phyloP scores from a whole-genome alignment of 495 filamentous ascomycete species.

The Talaromyces borbonicus region DNA sequence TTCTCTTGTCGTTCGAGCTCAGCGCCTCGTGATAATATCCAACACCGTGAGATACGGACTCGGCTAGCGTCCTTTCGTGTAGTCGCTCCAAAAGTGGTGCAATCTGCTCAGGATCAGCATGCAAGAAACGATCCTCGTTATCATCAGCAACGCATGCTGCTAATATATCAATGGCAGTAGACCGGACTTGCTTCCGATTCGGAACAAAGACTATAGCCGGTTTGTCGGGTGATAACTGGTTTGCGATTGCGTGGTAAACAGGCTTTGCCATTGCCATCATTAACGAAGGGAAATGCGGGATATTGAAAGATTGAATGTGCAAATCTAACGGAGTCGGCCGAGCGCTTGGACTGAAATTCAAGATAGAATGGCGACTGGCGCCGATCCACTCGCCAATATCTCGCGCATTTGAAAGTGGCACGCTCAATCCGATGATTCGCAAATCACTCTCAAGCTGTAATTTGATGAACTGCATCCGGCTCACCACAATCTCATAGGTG shows the following conservation, averaged over 20 bases:
- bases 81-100: conserved; percentile 70
- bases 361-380: conserved; percentile 96
- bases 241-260: conserved; percentile 69
- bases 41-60: conserved; percentile 90
- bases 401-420: conserved; percentile 80
- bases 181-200: conserved; percentile 80
- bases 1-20: conserved; percentile 77
- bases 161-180: conserved; percentile 82
- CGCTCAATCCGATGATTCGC: conserved; percentile 84
- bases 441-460: conserved; percentile 76
- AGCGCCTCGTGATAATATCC: conserved; percentile 96
- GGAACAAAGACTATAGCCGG: conserved; percentile 88
- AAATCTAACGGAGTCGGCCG: conserved; percentile 84
- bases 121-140: conserved; percentile 86
- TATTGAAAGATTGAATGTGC: conserved; percentile 89
- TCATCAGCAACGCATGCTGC: conserved; percentile 78
- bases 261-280: conserved; percentile 99
- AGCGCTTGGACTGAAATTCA: conserved; percentile 92
- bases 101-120: conserved; percentile 71
- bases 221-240: conserved; percentile 73
- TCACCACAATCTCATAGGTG: conserved; percentile 90
- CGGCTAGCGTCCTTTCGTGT: conserved; percentile 76
- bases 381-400: conserved; percentile 98
- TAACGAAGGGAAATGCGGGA: conserved; percentile 92
- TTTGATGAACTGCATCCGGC: conserved; percentile 93